Percentiles rank a stretch among this genome's conserved stretches.
Conservation (phyloP, 176 grass and related monocot genomes). For the Lolium perenne region DNA sequence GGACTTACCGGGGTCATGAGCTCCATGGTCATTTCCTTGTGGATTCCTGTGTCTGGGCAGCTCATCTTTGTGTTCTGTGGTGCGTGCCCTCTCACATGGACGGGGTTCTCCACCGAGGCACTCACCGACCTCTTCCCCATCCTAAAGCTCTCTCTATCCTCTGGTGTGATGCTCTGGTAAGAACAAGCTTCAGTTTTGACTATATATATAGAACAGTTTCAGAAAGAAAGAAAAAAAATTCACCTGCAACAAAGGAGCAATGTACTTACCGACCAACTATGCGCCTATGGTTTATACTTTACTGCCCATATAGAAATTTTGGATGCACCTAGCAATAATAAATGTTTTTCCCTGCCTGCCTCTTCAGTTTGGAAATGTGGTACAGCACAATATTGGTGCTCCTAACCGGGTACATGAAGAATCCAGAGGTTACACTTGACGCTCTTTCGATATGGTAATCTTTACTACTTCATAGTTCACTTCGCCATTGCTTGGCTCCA, state of each 20-base stretch:
- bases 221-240: background rate
- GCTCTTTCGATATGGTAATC: conserved; percentile 92
- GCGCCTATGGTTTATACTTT: background rate
- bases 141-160: conserved; percentile 74
- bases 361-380: conserved; percentile 84
- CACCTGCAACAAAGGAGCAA: background rate
- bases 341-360: background rate
- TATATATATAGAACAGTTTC: background rate
- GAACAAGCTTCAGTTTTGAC: background rate
- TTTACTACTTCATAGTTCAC: background rate
- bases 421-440: conserved; percentile 82
- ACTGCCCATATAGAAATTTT: background rate
- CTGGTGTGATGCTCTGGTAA: conserved; percentile 95
- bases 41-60: conserved; percentile 65
- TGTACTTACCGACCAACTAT: background rate
- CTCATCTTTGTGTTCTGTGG: conserved; percentile 73
- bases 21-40: conserved; percentile 75
- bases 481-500: background rate
- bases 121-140: conserved; percentile 58
- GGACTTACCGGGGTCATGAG: conserved; percentile 62
- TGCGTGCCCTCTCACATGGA: conserved; percentile 80
- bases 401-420: conserved; percentile 80
- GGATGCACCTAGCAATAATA: background rate
- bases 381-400: conserved; percentile 85
- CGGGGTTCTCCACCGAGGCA: conserved; percentile 58